phyloP scores from a whole-genome alignment of 768 basidiomycete genomes.

The Lactarius hatsudake region DNA sequence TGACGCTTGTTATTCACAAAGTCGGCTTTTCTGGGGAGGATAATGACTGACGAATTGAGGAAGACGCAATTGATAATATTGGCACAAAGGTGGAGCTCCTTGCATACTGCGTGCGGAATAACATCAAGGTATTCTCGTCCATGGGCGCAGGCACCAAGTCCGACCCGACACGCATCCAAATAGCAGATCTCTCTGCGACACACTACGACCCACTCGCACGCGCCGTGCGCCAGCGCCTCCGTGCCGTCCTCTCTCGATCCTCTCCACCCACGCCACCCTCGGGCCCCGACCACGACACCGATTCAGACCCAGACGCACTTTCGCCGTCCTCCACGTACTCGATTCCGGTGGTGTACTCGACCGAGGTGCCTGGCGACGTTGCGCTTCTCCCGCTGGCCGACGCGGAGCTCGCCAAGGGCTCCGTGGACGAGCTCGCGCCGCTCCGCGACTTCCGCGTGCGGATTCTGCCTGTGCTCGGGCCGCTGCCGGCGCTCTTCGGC shows the following conservation, averaged over 20 bases:
- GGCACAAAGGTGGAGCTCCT: slow-evolving; percentile 94
- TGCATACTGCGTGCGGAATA: slow-evolving; percentile 76
- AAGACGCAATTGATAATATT: slow-evolving; percentile 97
- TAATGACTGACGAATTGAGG: not conserved
- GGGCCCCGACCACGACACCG: not conserved
- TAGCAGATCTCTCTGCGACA: slow-evolving; percentile 89
- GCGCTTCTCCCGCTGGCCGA: slow-evolving; percentile 87
- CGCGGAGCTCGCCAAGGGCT: slow-evolving; percentile 87
- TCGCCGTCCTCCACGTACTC: slow-evolving; percentile 42
- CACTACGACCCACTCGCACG: slow-evolving; percentile 95
- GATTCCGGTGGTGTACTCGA: slow-evolving; percentile 92
- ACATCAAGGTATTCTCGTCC: slow-evolving; percentile 90
- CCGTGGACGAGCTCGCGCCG: slow-evolving; percentile 83
- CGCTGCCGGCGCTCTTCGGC: slow-evolving; percentile 88
- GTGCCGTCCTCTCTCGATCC: slow-evolving; percentile 37
- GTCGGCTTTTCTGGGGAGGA: slow-evolving; percentile 17
- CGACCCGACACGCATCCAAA: slow-evolving; percentile 94
- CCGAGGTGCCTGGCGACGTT: slow-evolving; percentile 87
- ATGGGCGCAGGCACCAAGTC: slow-evolving; percentile 96
- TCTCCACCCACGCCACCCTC: not conserved
- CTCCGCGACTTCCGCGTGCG: slow-evolving; percentile 93
- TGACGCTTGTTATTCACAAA: not conserved
- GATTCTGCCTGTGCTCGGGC: slow-evolving; percentile 88
- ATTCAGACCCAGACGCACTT: not conserved
- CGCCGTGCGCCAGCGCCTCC: slow-evolving; percentile 76